Evolutionary conservation across 495 filamentous ascomycete species (phyloP), one percentile per base, ranked within the genome.

Genomic region (Chaetomium cochliodes): DNA sequence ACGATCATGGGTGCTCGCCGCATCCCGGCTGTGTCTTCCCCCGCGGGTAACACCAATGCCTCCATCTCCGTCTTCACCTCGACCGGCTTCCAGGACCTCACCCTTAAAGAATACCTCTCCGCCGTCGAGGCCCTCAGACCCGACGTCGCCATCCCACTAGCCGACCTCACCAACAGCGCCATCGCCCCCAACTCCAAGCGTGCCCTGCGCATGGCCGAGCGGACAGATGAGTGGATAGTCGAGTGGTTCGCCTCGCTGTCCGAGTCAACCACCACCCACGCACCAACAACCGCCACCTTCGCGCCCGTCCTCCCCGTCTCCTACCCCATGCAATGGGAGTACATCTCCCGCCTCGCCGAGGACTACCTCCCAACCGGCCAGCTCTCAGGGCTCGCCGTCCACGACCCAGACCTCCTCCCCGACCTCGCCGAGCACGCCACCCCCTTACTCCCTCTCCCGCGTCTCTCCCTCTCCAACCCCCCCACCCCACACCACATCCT

Each of bases 191-290:
- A 88, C 13, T 76, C 80, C 28, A 94, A 92, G 67, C 79, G 92
- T 41, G 82, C 85, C 22, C 83, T 84, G 11, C 92, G 90, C 73
- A 97, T 97, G 90, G 88, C 85, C 4, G 92, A 96, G 67, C 79
- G 94, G 56, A 96, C 92, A 0, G 87, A 90, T 13, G 91, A 94
- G 65, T 81, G 94, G 67, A 92, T 91, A 0, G 86, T 88, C 68
- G 78, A 80, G 13, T 96, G 87, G 86, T 81, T 92, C 22, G 80
- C 82, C 20, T 79, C 87, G 44, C 73, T 93, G 37, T 15, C 60
- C 37, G 54, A 57, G 18, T 30, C 33, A 25, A 15, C 53, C 39
- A 15, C n/a, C 72, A 71, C 23, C 67, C 2, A 3, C 28, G 28
- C 30, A 11, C n/a, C 16, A 50, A 70, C 74, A 11, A 69, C 60